Percentiles rank a stretch among this genome's conserved stretches.
Conservation (phyloP, 495 filamentous ascomycete genomes). For the Aspergillus mulundensis region DNA sequence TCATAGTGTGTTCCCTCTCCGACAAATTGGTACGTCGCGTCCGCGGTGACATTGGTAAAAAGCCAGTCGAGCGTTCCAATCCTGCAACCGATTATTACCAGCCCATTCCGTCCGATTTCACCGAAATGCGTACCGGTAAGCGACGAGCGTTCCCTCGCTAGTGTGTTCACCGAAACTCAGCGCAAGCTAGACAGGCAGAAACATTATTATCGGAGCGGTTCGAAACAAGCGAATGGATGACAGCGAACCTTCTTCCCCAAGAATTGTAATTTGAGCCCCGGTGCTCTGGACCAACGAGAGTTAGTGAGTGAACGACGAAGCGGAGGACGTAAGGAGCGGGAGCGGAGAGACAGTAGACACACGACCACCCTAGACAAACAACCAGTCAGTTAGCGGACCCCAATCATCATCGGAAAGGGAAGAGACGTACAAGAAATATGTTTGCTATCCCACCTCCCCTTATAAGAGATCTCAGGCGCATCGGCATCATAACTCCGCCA, state of each 20-base stretch:
- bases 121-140: slow-evolving; percentile 38
- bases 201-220: slow-evolving; percentile 4
- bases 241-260: slow-evolving; percentile 50
- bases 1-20: slow-evolving; percentile 24
- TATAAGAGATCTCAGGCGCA: slow-evolving; percentile 60
- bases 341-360: slow-evolving; percentile 17
- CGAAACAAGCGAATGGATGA: not conserved
- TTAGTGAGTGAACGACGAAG: slow-evolving; percentile 3
- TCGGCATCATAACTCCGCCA: slow-evolving; percentile 53
- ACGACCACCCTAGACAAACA: slow-evolving; percentile 37
- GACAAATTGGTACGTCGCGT: slow-evolving; percentile 58
- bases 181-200: slow-evolving; percentile 34
- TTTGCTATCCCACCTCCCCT: slow-evolving; percentile 65
- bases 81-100: slow-evolving; percentile 24
- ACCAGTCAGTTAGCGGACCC: not conserved
- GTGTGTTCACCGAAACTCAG: slow-evolving; percentile 61
- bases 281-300: slow-evolving; percentile 31
- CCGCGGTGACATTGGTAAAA: slow-evolving; percentile 62
- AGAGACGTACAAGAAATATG: slow-evolving; percentile 59
- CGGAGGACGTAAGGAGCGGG: not conserved
- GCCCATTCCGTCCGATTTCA: too few relatives aligned
- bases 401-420: not conserved
- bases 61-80: slow-evolving; percentile 62
- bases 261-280: slow-evolving; percentile 62
- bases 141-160: slow-evolving; percentile 51